Percentiles rank a stretch among this genome's conserved stretches.
Conservation (phyloP, 768 basidiomycete genomes). For the Dacryopinax spathularia region DNA sequence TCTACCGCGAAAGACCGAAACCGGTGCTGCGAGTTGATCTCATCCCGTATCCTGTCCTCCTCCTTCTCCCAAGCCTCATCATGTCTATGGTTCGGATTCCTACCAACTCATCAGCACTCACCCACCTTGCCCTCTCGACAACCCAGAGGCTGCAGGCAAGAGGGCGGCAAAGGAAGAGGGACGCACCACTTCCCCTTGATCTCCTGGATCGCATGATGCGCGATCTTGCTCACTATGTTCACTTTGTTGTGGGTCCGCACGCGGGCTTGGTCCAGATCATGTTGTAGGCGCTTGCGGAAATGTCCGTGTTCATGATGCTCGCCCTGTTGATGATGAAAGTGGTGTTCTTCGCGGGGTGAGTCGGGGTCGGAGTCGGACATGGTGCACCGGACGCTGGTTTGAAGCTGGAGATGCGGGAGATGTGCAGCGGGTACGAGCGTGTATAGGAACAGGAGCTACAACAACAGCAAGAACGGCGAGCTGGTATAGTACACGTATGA, state of each 20-base stretch:
- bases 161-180: too few species aligned
- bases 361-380: not conserved
- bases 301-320: too few species aligned
- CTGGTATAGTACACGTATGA: too few species aligned
- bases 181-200: constrained; percentile 1
- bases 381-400: too few species aligned
- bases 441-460: too few species aligned
- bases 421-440: too few species aligned
- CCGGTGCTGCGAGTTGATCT: constrained; percentile 67
- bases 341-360: too few species aligned
- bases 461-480: too few species aligned
- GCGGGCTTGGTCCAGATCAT: not conserved
- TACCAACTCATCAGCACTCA: not conserved
- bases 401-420: not conserved
- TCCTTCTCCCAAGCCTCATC: constrained; percentile 59
- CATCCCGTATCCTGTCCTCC: constrained; percentile 53
- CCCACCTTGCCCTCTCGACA: too few species aligned
- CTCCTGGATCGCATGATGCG: constrained; percentile 1
- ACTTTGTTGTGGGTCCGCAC: not conserved
- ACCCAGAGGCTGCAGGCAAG: too few species aligned
- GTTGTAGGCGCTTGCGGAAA: not conserved
- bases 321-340: not conserved
- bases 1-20: constrained; percentile 73
- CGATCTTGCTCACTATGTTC: not conserved
- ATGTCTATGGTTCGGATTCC: constrained; percentile 29